phyloP scores from a whole-genome alignment of 805 yeast species.

The Candida piceae region DNA sequence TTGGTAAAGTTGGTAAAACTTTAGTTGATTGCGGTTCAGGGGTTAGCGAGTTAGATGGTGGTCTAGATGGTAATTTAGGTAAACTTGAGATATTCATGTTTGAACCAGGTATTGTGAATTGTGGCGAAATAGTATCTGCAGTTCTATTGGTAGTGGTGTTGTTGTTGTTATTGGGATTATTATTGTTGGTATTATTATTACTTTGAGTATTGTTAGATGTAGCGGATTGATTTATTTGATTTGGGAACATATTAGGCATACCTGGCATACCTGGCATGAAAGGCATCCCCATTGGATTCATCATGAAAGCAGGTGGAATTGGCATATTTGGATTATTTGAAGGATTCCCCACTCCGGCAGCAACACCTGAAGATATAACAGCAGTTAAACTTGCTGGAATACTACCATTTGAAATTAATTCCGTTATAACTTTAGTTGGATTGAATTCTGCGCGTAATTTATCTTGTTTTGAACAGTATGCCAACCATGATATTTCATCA shows the following conservation, averaged over 20 bases:
- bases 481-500: constrained; percentile 94
- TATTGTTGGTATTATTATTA: constrained; percentile 1
- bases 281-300: constrained; percentile 22
- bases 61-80: constrained; percentile 21
- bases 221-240: neutral
- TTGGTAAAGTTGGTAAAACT: constrained; percentile 12
- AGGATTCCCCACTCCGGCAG: constrained; percentile 19
- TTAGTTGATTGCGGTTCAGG: constrained; percentile 18
- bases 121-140: constrained; percentile 7
- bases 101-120: constrained; percentile 7
- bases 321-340: constrained; percentile 14
- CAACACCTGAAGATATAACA: constrained; percentile 23
- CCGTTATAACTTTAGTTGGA: constrained; percentile 73
- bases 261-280: constrained; percentile 30
- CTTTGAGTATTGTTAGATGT: neutral
- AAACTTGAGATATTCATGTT: constrained; percentile 11
- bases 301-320: constrained; percentile 30
- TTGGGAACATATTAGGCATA: constrained; percentile 6
- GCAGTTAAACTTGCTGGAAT: constrained; percentile 26
- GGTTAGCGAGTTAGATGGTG: constrained; percentile 22
- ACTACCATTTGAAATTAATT: constrained; percentile 39
- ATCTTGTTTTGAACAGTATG: constrained; percentile 86
- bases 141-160: constrained; percentile 5
- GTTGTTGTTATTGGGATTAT: constrained; percentile 1
- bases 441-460: constrained; percentile 72